Evolutionary conservation across 2,329 filamentous ascomycete genomes (phyloP).

Genomic region (Fusarium hainanense): DNA sequence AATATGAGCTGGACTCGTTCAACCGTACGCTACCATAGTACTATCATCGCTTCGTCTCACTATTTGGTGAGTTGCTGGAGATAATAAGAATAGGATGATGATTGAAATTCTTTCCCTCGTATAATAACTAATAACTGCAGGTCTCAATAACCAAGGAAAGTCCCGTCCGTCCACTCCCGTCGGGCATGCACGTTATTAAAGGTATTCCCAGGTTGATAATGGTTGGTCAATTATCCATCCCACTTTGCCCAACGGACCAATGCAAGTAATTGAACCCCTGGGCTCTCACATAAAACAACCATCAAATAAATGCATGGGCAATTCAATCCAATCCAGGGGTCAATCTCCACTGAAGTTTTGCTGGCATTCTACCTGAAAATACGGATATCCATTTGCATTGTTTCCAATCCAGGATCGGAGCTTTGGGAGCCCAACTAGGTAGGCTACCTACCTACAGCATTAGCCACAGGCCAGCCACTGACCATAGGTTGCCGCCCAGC

Average conservation of each 20-base stretch:
- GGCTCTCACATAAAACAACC: neutral
- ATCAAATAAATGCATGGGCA: conserved; percentile 19
- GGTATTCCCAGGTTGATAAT: neutral
- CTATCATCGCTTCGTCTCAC: neutral
- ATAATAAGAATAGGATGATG: neutral
- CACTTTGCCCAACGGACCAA: conserved; percentile 3
- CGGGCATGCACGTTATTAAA: conserved; percentile 25
- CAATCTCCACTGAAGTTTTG: conserved; percentile 26
- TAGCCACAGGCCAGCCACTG: conserved; percentile 20
- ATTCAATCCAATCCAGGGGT: conserved; percentile 28
- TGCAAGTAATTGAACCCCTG: conserved; percentile 25
- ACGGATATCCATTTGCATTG: neutral
- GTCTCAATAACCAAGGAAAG: neutral
- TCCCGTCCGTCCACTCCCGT: neutral
- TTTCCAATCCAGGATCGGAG: conserved; percentile 6
- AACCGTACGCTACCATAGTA: neutral
- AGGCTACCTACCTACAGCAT: neutral
- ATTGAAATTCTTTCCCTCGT: neutral
- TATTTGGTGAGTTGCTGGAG: neutral
- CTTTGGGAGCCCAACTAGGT: conserved; percentile 17
- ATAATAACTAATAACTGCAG: neutral
- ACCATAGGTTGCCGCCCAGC: conserved; percentile 1
- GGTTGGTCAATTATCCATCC: neutral
- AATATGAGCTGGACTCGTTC: conserved; percentile 8
- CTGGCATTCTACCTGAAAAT: conserved; percentile 35